phyloP scores from a whole-genome alignment of 768 basidiomycete species.

The Leccinum longicurvipes region DNA sequence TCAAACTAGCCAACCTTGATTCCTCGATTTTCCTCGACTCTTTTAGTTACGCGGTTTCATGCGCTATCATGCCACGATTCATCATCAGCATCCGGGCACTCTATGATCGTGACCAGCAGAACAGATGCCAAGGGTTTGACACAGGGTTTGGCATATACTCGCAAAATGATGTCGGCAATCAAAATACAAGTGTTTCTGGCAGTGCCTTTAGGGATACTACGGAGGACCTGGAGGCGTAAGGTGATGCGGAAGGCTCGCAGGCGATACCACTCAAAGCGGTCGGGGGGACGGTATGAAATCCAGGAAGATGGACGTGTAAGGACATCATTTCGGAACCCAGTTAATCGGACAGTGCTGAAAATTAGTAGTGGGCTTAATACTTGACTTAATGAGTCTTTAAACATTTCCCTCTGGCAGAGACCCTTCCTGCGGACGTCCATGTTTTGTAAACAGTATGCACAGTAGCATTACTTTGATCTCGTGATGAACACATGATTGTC shows the following conservation, averaged over 20 bases:
- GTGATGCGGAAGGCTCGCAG: too few relatives aligned
- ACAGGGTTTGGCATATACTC: background rate
- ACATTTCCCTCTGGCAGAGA: too few relatives aligned
- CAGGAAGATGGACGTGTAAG: background rate
- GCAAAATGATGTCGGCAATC: too few relatives aligned
- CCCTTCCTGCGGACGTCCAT: too few relatives aligned
- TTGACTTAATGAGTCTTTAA: too few relatives aligned
- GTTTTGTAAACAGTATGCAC: too few relatives aligned
- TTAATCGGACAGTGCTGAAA: background rate
- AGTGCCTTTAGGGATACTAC: background rate
- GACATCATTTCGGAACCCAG: background rate
- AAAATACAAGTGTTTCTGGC: too few relatives aligned
- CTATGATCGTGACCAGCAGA: background rate
- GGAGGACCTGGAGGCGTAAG: too few relatives aligned
- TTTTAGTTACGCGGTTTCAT: background rate
- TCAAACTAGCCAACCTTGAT: background rate
- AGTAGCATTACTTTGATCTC: too few relatives aligned
- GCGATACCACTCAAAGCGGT: background rate
- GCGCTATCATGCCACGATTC: background rate
- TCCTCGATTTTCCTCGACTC: background rate
- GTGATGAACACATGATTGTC: too few relatives aligned
- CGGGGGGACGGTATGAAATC: too few relatives aligned
- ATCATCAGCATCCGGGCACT: background rate
- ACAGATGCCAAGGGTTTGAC: background rate
- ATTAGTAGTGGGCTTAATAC: too few relatives aligned